phyloP scores from a whole-genome alignment of 257 asterid genomes.

The Henckelia pumila region DNA sequence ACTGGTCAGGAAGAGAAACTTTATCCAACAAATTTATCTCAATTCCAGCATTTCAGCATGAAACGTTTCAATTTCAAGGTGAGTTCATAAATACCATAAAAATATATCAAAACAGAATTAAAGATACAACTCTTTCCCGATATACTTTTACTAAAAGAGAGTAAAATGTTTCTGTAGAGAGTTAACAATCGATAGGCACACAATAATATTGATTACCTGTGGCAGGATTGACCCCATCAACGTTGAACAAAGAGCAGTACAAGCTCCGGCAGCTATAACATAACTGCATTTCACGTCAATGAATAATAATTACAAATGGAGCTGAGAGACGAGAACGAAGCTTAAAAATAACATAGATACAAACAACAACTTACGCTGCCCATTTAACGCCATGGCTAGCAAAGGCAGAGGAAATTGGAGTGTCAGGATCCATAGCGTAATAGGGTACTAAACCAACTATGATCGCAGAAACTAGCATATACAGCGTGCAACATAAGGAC shows the following conservation, averaged over 20 bases:
- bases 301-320: conserved; percentile 9
- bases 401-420: conserved; percentile 98
- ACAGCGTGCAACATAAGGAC: conserved; percentile 73
- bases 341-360: conserved; percentile 2
- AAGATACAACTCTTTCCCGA: neutral
- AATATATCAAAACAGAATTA: neutral
- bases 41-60: neutral
- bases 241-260: conserved; percentile 92
- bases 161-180: neutral
- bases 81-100: conserved; percentile 4
- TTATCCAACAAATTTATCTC: neutral
- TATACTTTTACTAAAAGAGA: neutral
- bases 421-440: conserved; percentile 91
- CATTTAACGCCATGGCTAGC: conserved; percentile 68
- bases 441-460: conserved; percentile 95
- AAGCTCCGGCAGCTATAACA: conserved; percentile 74
- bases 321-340: conserved; percentile 6
- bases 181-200: neutral
- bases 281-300: conserved; percentile 45
- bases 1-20: neutral
- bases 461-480: conserved; percentile 95
- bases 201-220: conserved; percentile 51
- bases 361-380: conserved; percentile 80
- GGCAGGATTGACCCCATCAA: conserved; percentile 94
- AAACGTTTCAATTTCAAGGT: neutral